Base-by-base conservation (phyloP, 148 eudicot genomes). In the Talinum fruticosum region DNA sequence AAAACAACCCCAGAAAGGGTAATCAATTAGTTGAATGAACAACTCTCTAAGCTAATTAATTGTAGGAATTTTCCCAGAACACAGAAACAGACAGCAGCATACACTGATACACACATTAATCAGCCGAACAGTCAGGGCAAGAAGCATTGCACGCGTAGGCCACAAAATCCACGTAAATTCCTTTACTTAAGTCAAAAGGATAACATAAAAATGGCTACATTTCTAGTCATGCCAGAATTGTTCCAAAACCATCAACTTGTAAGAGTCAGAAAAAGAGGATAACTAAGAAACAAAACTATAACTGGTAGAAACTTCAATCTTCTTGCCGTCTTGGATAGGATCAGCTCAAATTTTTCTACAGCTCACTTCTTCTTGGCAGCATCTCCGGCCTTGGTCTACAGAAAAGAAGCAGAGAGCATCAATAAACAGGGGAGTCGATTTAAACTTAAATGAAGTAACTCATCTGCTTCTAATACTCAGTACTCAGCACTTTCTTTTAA, bases 371-470 rank as follows among this genome's bases (percentile, higher is more conserved):
- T 88, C 87, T 87, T 89, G 61, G 67, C 74, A 69, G 90, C 93
- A 78, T 89, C 91, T 47, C 85, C 90, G 74, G 93, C 93, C 82
- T 89, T 89, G n/a, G 82, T 81, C 88, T 86, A 82, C 81, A 75
- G 29, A 77, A 49, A 71, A 44, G 35, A 37, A 47, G 14, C 23
- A 51, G n/a, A n/a, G n/a, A n/a, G 1, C 47, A 41, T 41, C 47
- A 41, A 14, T 41, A 41, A 41, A 41, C 47, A 41, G 12, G 47
- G 47, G 13, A 41, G 8, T 10, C 47, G 13, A 41, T 41, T 6
- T 2, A 41, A 12, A 41, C 8, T 10, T 41, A 41, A n/a, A 10
- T 41, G 47, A 41, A 41, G 47, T 8, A 8, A 6, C 2, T 14
- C 8, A 41, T 41, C 47, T 41, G 47, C 7, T 10, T 41, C 47